Percentiles rank a stretch among this genome's conserved stretches.
phyloP scores from a whole-genome alignment of 352 stramenopile species.

The Globisporangium spinosum region DNA sequence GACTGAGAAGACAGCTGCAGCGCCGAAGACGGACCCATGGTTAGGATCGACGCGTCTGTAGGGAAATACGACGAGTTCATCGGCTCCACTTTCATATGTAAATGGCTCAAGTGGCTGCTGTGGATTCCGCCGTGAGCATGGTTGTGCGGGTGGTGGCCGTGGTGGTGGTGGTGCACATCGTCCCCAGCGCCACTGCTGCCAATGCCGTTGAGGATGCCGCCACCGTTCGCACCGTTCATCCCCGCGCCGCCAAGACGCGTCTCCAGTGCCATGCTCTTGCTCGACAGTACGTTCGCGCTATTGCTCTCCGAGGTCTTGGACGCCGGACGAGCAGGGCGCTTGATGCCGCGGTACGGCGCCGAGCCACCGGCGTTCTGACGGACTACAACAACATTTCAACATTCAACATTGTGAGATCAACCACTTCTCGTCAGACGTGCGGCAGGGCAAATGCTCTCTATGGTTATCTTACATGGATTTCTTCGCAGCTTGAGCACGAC shows the following conservation, averaged over 20 bases:
- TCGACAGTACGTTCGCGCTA: constrained; percentile 70
- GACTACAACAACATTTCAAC: constrained; percentile 28
- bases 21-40: constrained; percentile 36
- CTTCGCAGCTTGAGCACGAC: constrained; percentile 75
- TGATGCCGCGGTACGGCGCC: constrained; percentile 52
- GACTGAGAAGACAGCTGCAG: constrained; percentile 13
- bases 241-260: constrained; percentile 46
- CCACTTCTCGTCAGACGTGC: not conserved
- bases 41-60: constrained; percentile 56
- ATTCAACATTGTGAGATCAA: constrained; percentile 2
- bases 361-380: constrained; percentile 58
- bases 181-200: constrained; percentile 15
- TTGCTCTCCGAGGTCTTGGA: constrained; percentile 63
- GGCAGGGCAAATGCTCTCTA: not conserved
- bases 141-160: constrained; percentile 18
- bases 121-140: not conserved
- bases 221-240: constrained; percentile 31
- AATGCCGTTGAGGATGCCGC: constrained; percentile 20
- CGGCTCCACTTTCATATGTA: constrained; percentile 58
- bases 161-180: constrained; percentile 8
- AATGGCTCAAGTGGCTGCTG: constrained; percentile 27
- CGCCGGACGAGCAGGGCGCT: constrained; percentile 46
- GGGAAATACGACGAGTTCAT: constrained; percentile 69
- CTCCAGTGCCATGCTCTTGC: constrained; percentile 66
- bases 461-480: constrained; percentile 64